Conservation (phyloP, 1,139 yeast genomes). For the Yarrowia galli region DNA sequence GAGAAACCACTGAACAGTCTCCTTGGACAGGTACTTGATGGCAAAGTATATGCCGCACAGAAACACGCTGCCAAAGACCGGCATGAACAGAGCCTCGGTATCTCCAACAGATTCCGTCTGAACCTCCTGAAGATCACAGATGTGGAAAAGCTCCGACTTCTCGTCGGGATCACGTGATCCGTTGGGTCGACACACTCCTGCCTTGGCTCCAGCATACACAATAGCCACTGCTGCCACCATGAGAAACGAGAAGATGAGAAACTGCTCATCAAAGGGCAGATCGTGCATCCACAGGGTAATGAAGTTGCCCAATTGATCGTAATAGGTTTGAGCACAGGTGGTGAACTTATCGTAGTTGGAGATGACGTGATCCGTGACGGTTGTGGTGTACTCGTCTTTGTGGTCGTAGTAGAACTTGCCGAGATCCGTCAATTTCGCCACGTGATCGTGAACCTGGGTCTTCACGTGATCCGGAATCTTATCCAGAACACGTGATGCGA, state of each 20-base stretch:
- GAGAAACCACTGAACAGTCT: slow-evolving; percentile 49
- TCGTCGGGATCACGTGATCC: slow-evolving; percentile 56
- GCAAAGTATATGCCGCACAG: slow-evolving; percentile 54
- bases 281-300: slow-evolving; percentile 19
- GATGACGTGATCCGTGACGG: neutral
- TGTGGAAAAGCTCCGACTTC: slow-evolving; percentile 56
- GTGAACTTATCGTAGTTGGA: neutral
- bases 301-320: neutral
- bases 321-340: neutral
- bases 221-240: slow-evolving; percentile 49
- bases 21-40: slow-evolving; percentile 50
- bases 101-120: slow-evolving; percentile 36
- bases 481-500: slow-evolving; percentile 27
- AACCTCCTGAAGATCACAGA: slow-evolving; percentile 54
- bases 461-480: slow-evolving; percentile 31
- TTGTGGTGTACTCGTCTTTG: neutral
- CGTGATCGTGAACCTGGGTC: neutral
- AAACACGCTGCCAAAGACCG: slow-evolving; percentile 54
- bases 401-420: slow-evolving; percentile 18
- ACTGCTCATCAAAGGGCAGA: slow-evolving; percentile 36
- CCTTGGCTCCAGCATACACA: slow-evolving; percentile 54
- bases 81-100: slow-evolving; percentile 53
- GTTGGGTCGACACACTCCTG: slow-evolving; percentile 56
- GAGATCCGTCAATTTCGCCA: neutral
- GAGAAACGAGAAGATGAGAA: slow-evolving; percentile 44